Conservation (phyloP, 1,139 yeast genomes). For the Blastobotrys indianensis region DNA sequence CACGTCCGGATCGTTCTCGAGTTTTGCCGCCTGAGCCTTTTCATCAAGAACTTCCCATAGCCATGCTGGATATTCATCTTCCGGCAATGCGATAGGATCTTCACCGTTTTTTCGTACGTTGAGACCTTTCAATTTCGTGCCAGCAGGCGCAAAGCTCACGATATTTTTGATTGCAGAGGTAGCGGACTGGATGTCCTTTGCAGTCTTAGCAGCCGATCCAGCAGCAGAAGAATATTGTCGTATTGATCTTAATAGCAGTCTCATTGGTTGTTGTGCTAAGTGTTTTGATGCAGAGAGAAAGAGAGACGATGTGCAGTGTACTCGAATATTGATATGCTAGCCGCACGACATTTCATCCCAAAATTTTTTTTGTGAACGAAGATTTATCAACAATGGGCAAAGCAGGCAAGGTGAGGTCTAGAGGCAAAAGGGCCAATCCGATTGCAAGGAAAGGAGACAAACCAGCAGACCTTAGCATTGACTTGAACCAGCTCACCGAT, state of each 20-base stretch:
- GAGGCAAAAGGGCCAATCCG: neutral
- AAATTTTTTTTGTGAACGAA: neutral
- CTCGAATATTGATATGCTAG: neutral
- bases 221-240: slow-evolving; percentile 7
- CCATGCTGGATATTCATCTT: slow-evolving; percentile 90
- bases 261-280: neutral
- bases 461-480: slow-evolving; percentile 24
- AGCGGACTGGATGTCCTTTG: slow-evolving; percentile 12
- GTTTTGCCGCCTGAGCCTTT: slow-evolving; percentile 46
- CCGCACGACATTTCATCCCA: slow-evolving; percentile 1
- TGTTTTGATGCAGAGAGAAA: neutral
- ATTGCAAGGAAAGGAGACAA: slow-evolving; percentile 23
- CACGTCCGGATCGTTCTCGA: slow-evolving; percentile 56
- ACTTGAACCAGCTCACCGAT: slow-evolving; percentile 40
- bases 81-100: slow-evolving; percentile 87
- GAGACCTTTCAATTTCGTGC: slow-evolving; percentile 68
- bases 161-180: slow-evolving; percentile 8
- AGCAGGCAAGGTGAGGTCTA: slow-evolving; percentile 5
- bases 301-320: neutral
- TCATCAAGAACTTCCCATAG: slow-evolving; percentile 82
- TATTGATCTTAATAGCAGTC: slow-evolving; percentile 3
- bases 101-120: slow-evolving; percentile 72
- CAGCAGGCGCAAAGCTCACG: slow-evolving; percentile 54
- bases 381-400: slow-evolving; percentile 5
- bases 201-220: slow-evolving; percentile 4